These are phyloP conservation scores for Pestalotiopsis fici DNA, from an alignment of 2,329 filamentous ascomycete species.

Conservation along the genomic window DNA sequence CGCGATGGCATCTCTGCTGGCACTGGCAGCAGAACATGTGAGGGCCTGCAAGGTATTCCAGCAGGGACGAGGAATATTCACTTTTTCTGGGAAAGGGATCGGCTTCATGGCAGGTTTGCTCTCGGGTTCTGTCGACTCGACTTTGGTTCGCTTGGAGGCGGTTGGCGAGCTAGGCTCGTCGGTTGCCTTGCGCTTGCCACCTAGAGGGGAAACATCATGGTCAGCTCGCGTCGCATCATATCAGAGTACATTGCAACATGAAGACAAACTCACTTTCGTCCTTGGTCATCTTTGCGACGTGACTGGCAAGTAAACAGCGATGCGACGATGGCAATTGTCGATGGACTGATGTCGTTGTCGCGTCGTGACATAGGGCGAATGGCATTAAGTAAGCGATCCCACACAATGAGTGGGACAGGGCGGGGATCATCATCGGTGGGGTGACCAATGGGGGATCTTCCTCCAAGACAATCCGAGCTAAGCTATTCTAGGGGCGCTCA, in stretches of 20 bases:
- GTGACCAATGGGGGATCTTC: background rate
- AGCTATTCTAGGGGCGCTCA: background rate
- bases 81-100: conserved; percentile 89
- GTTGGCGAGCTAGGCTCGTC: conserved; percentile 64
- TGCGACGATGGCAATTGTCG: background rate
- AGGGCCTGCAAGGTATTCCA: background rate
- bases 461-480: background rate
- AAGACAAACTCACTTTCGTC: conserved; percentile 38
- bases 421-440: background rate
- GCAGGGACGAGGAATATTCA: conserved; percentile 28
- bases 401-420: background rate
- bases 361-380: conserved; percentile 3
- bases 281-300: conserved; percentile 32
- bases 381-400: background rate
- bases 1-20: background rate
- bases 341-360: background rate
- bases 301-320: background rate
- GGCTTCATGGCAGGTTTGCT: conserved; percentile 59
- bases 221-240: conserved; percentile 10
- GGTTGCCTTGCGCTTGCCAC: conserved; percentile 72
- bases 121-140: conserved; percentile 43
- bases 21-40: background rate
- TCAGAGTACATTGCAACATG: background rate
- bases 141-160: conserved; percentile 67
- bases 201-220: conserved; percentile 27